Evolutionary conservation across 805 yeast species (phyloP).

Genomic region (Scheffersomyces coipomensis): DNA sequence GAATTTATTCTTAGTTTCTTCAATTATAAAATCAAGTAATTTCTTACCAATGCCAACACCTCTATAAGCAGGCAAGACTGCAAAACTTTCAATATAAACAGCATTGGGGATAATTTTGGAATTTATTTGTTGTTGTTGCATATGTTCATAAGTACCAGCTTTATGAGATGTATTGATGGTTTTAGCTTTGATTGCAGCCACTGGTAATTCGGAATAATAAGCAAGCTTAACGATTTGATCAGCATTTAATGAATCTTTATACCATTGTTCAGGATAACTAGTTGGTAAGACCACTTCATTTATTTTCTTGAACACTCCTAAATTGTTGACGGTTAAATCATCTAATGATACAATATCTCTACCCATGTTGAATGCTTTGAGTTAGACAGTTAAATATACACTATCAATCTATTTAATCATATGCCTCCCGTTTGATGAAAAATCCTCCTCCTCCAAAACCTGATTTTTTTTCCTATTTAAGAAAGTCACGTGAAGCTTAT

Average conservation of each 20-base stretch:
- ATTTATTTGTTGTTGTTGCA: constrained; percentile 16
- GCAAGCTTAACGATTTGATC: constrained; percentile 59
- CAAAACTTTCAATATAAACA: constrained; percentile 64
- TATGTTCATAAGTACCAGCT: constrained; percentile 18
- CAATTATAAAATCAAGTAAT: constrained; percentile 56
- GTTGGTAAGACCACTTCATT: constrained; percentile 53
- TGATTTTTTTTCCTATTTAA: not conserved
- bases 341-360: constrained; percentile 53
- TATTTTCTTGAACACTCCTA: constrained; percentile 58
- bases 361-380: constrained; percentile 9
- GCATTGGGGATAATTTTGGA: constrained; percentile 44
- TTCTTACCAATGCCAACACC: constrained; percentile 59
- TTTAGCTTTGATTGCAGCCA: constrained; percentile 69
- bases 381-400: not conserved
- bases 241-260: constrained; percentile 42
- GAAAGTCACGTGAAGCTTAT: not conserved
- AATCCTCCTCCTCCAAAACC: too few species aligned
- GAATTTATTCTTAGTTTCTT: constrained; percentile 53
- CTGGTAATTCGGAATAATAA: constrained; percentile 74
- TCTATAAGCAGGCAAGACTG: constrained; percentile 66
- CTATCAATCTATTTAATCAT: too few species aligned
- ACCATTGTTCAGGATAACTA: constrained; percentile 51
- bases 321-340: constrained; percentile 58
- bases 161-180: constrained; percentile 36
- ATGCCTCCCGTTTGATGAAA: too few species aligned